phyloP scores from a whole-genome alignment of 257 asterid genomes.

The Paraleonurus japonicus region DNA sequence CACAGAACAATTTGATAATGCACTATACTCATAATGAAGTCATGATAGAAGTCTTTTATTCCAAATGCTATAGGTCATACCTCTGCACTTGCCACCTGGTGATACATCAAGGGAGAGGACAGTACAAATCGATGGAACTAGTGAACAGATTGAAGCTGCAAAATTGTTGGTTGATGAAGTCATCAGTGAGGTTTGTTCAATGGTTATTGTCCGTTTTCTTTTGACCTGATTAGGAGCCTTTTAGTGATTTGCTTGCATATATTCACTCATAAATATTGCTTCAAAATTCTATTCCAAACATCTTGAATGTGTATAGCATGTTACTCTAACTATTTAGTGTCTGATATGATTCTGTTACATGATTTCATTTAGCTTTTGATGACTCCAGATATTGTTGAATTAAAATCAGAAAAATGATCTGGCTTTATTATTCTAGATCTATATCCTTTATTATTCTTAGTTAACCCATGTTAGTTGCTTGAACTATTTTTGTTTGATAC shows the following conservation, averaged over 20 bases:
- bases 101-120: conserved; percentile 85
- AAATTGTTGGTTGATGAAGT: conserved; percentile 78
- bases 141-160: conserved; percentile 89
- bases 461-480: not conserved
- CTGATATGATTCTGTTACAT: not conserved
- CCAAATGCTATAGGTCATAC: conserved; percentile 69
- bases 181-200: conserved; percentile 77
- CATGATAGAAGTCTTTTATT: not conserved
- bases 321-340: not conserved
- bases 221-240: not conserved
- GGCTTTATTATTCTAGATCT: not conserved
- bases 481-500: not conserved
- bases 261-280: not conserved
- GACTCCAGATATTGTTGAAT: conserved; percentile 1
- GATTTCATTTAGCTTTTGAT: not conserved
- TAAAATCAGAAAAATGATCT: not conserved
- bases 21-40: not conserved
- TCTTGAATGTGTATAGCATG: not conserved
- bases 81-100: conserved; percentile 94
- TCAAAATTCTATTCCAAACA: not conserved
- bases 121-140: conserved; percentile 83
- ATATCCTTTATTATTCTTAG: not conserved
- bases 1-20: not conserved
- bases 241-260: not conserved
- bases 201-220: conserved; percentile 23